These are phyloP conservation scores for Metschnikowia lachancei DNA, from an alignment of 805 yeast genomes.

Conservation along the genomic window DNA sequence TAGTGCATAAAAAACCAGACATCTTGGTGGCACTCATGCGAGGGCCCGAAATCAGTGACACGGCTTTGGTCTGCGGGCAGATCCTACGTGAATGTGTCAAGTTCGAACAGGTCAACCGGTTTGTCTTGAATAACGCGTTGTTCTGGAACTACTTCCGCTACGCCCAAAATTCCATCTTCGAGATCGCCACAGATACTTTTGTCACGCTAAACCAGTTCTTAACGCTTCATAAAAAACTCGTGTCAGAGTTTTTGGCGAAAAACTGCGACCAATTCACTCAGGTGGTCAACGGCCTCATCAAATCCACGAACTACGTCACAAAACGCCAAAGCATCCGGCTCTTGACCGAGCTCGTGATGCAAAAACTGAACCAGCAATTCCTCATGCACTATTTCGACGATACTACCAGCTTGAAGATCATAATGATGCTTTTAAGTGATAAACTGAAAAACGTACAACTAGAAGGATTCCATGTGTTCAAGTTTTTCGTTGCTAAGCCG, in stretches of 20 bases:
- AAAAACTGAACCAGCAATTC: constrained; percentile 65
- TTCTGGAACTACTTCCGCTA: constrained; percentile 85
- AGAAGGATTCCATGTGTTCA: constrained; percentile 91
- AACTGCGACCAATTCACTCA: constrained; percentile 59
- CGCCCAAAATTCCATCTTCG: constrained; percentile 75
- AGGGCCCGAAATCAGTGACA: constrained; percentile 73
- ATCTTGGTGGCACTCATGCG: constrained; percentile 59
- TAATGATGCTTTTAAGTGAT: constrained; percentile 84
- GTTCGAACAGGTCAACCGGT: constrained; percentile 64
- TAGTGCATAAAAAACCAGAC: constrained; percentile 59
- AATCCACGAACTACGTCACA: constrained; percentile 82
- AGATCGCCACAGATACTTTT: constrained; percentile 86
- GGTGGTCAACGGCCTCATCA: constrained; percentile 65
- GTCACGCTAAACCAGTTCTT: constrained; percentile 70
- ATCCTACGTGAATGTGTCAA: constrained; percentile 84
- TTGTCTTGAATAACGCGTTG: constrained; percentile 54
- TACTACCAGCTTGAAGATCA: constrained; percentile 76
- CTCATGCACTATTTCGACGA: constrained; percentile 77
- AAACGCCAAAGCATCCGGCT: constrained; percentile 85
- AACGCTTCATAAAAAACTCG: constrained; percentile 64
- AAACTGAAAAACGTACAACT: constrained; percentile 83
- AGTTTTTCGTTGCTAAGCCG: constrained; percentile 95
- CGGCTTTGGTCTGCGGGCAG: constrained; percentile 69
- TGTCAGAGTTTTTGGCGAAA: constrained; percentile 62
- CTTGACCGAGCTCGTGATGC: constrained; percentile 66